A percentile compares a stretch with the other conserved stretches of the same genome.
These are phyloP conservation scores for Trichoderma atrobrunneum DNA, from an alignment of 2,329 filamentous ascomycete species.

Conservation along the genomic window DNA sequence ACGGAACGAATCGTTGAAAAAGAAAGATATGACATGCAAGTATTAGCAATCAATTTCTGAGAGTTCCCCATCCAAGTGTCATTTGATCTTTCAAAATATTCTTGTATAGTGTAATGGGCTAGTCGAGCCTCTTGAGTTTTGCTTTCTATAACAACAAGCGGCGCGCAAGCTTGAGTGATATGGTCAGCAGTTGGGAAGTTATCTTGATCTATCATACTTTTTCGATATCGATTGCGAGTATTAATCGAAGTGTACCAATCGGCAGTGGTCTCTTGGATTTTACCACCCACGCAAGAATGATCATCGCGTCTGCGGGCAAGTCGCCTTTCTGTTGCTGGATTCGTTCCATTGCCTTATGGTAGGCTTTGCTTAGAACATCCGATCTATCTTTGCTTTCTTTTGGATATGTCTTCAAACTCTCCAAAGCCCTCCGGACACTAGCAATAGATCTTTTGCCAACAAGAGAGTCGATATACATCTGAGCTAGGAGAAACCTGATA, in stretches of 20 bases:
- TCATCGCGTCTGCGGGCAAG: slow-evolving; percentile 33
- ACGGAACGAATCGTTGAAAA: slow-evolving; percentile 21
- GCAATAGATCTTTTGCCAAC: background rate
- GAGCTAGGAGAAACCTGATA: background rate
- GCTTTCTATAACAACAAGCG: slow-evolving; percentile 41
- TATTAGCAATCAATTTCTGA: slow-evolving; percentile 28
- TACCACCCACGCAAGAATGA: slow-evolving; percentile 41
- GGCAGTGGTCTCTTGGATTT: slow-evolving; percentile 36
- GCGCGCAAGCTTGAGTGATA: slow-evolving; percentile 39
- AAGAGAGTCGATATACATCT: background rate
- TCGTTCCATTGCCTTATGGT: slow-evolving; percentile 41
- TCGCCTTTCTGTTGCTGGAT: slow-evolving; percentile 39
- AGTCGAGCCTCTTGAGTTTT: slow-evolving; percentile 36
- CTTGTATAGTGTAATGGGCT: slow-evolving; percentile 46
- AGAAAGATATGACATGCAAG: slow-evolving; percentile 39
- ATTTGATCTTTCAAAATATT: slow-evolving; percentile 40
- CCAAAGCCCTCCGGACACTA: slow-evolving; percentile 16
- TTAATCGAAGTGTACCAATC: slow-evolving; percentile 39
- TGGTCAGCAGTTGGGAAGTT: slow-evolving; percentile 35
- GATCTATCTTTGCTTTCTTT: background rate
- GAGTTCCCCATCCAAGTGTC: slow-evolving; percentile 35
- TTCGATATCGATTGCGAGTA: slow-evolving; percentile 38
- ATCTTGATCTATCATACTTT: slow-evolving; percentile 20
- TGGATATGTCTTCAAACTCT: background rate
- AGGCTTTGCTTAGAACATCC: slow-evolving; percentile 39